A percentile compares a stretch with the other conserved stretches of the same genome.
These are phyloP conservation scores for Penicillium paneum DNA, from an alignment of 2,329 filamentous ascomycete species.

Conservation along the genomic window DNA sequence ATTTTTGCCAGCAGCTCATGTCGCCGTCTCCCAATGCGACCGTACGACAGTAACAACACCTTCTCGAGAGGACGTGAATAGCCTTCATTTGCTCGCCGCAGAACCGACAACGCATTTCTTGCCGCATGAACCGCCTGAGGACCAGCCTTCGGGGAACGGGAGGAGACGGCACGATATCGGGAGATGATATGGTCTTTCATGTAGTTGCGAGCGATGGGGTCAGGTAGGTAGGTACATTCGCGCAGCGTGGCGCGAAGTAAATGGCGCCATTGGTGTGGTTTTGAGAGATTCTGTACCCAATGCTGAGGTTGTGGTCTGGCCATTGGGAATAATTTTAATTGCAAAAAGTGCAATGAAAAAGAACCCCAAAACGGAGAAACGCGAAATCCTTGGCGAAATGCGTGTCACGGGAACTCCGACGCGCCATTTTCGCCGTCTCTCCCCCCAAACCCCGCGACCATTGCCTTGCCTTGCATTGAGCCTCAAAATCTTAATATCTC, in stretches of 20 bases:
- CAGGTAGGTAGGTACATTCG: conserved; percentile 60
- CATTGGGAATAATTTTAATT: background rate
- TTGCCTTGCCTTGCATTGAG: conserved; percentile 20
- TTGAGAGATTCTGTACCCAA: conserved; percentile 20
- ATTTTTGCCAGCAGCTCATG: conserved; percentile 46
- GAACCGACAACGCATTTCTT: conserved; percentile 41
- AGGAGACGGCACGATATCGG: conserved; percentile 17
- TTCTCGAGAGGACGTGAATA: conserved; percentile 50
- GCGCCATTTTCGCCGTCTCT: conserved; percentile 19
- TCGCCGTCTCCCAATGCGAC: conserved; percentile 53
- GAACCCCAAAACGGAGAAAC: conserved; percentile 19
- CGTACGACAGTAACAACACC: conserved; percentile 56
- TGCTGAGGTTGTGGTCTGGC: conserved; percentile 11
- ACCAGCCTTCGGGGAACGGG: conserved; percentile 19
- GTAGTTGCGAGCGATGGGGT: conserved; percentile 52
- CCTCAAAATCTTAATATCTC: conserved; percentile 11
- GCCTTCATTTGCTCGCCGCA: conserved; percentile 56
- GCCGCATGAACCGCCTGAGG: conserved; percentile 23
- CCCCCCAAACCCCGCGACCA: conserved; percentile 22
- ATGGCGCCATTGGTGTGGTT: conserved; percentile 37
- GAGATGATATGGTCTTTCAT: conserved; percentile 46
- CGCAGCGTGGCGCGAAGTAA: conserved; percentile 57
- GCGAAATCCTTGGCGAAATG: conserved; percentile 25
- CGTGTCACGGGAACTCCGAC: conserved; percentile 25
- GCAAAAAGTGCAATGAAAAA: background rate